phyloP scores from a whole-genome alignment of 2,329 filamentous ascomycete genomes.

The Pyrenochaeta sp. region DNA sequence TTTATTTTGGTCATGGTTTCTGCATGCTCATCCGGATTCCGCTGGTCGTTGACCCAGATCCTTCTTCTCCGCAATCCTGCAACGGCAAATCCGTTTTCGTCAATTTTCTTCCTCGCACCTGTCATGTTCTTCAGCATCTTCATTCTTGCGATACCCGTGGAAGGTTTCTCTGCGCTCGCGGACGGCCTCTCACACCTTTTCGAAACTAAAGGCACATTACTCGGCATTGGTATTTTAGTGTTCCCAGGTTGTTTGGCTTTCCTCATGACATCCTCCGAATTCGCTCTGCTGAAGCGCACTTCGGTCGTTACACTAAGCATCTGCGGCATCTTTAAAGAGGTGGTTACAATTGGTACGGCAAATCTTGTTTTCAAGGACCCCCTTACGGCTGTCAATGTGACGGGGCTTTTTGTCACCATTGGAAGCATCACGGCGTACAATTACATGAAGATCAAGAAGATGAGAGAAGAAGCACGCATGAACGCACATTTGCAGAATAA shows the following conservation, averaged over 20 bases:
- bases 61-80: slow-evolving; percentile 91
- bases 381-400: slow-evolving; percentile 85
- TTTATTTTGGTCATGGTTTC: slow-evolving; percentile 93
- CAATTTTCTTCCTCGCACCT: slow-evolving; percentile 96
- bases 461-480: slow-evolving; percentile 76
- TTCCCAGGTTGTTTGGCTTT: slow-evolving; percentile 94
- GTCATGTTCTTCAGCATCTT: slow-evolving; percentile 91
- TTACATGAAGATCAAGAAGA: slow-evolving; percentile 89
- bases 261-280: slow-evolving; percentile 95
- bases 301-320: slow-evolving; percentile 96
- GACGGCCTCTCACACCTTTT: slow-evolving; percentile 71
- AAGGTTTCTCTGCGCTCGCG: slow-evolving; percentile 74
- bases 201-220: slow-evolving; percentile 70
- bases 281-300: slow-evolving; percentile 91
- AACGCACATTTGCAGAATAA: slow-evolving; percentile 51
- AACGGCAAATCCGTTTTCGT: slow-evolving; percentile 94
- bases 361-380: slow-evolving; percentile 87
- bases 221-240: slow-evolving; percentile 76
- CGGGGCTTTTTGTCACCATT: slow-evolving; percentile 88
- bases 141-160: slow-evolving; percentile 81
- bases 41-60: slow-evolving; percentile 98
- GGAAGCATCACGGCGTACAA: slow-evolving; percentile 89
- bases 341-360: slow-evolving; percentile 91
- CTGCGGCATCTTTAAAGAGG: slow-evolving; percentile 98
- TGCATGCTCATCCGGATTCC: slow-evolving; percentile 93